phyloP scores from a whole-genome alignment of 352 stramenopile species.

The Phytophthora syringae region DNA sequence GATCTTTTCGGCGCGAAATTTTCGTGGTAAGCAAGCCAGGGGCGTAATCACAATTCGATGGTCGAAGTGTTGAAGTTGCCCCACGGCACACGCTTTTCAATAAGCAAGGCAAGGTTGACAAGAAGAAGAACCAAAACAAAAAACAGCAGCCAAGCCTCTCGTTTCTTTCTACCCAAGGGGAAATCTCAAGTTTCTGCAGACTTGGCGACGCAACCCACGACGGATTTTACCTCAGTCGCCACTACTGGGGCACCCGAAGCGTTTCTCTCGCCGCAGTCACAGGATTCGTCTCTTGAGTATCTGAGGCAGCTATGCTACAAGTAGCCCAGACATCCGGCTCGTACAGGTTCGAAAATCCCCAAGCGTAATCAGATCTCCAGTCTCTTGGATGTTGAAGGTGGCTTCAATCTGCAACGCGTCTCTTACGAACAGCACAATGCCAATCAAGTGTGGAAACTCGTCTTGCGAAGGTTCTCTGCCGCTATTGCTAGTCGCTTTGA shows the following conservation, averaged over 20 bases:
- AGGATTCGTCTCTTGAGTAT: too few species aligned
- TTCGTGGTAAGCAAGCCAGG: constrained; percentile 13
- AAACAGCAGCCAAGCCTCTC: background rate
- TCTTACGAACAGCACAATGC: constrained; percentile 28
- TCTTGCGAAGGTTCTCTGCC: constrained; percentile 1
- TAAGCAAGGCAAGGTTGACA: background rate
- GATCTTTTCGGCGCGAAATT: constrained; percentile 1
- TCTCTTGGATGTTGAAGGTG: constrained; percentile 10
- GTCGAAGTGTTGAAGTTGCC: background rate
- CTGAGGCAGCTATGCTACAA: too few species aligned
- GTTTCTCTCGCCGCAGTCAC: background rate
- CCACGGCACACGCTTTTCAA: background rate
- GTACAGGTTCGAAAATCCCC: constrained; percentile 13
- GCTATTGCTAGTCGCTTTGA: background rate
- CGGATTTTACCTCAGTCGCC: background rate
- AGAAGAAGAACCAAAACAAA: too few species aligned
- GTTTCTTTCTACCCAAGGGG: background rate
- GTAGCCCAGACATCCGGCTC: constrained; percentile 14
- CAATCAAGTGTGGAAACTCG: background rate
- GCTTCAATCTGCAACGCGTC: constrained; percentile 14
- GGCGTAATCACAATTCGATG: constrained; percentile 20
- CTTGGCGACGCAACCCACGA: constrained; percentile 11
- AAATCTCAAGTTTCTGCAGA: background rate
- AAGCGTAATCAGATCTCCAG: background rate
- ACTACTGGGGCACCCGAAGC: background rate